phyloP scores from a whole-genome alignment of 305 asterid species.

The Fraxinus albicans region DNA sequence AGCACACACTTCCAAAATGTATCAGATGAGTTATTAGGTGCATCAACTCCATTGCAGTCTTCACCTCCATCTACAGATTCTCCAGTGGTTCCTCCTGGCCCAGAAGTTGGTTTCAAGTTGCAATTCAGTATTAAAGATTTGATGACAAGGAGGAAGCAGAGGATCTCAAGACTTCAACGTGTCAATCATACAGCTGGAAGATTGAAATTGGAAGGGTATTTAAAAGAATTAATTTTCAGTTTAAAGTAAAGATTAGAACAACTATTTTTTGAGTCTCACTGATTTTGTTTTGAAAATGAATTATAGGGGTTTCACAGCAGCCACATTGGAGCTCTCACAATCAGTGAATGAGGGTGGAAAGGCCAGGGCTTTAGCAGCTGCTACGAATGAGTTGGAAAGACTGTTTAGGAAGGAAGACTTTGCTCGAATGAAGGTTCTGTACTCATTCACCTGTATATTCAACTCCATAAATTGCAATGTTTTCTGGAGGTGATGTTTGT shows the following conservation, averaged over 20 bases:
- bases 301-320: slow-evolving; percentile 66
- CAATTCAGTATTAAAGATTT: slow-evolving; percentile 75
- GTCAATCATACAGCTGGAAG: slow-evolving; percentile 43
- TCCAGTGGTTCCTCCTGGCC: slow-evolving; percentile 54
- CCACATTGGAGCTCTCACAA: slow-evolving; percentile 78
- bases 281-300: slow-evolving; percentile 18
- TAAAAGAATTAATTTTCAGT: slow-evolving; percentile 22
- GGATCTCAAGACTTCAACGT: slow-evolving; percentile 53
- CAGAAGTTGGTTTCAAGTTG: slow-evolving; percentile 60
- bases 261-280: slow-evolving; percentile 15
- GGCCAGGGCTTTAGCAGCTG: slow-evolving; percentile 80
- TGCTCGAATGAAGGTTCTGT: slow-evolving; percentile 71
- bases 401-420: slow-evolving; percentile 90
- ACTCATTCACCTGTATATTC: slow-evolving; percentile 22
- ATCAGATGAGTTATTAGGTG: slow-evolving; percentile 34
- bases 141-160: slow-evolving; percentile 67
- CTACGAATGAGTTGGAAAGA: slow-evolving; percentile 84
- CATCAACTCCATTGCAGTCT: slow-evolving; percentile 39
- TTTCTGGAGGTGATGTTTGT: not conserved
- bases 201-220: slow-evolving; percentile 52
- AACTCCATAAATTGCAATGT: not conserved
- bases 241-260: not conserved
- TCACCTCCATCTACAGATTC: slow-evolving; percentile 39
- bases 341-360: slow-evolving; percentile 67
- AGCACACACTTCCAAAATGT: slow-evolving; percentile 31